Conservation (phyloP, 2,329 filamentous ascomycete species). For the Cryphonectria naterciae region DNA sequence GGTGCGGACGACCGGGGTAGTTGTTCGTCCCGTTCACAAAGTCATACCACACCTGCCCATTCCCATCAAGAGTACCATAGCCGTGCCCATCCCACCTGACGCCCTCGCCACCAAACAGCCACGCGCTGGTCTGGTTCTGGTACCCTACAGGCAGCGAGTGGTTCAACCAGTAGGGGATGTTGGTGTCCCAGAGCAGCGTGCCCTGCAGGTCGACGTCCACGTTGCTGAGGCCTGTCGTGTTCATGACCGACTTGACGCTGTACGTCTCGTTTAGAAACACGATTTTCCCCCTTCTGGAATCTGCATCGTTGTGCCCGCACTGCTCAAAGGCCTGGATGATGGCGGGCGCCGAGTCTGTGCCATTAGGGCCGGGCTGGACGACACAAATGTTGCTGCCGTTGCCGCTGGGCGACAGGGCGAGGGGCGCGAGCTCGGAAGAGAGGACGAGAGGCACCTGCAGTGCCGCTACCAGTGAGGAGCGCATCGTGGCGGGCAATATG, state of each 20-base stretch:
- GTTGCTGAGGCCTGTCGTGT: slow-evolving; percentile 35
- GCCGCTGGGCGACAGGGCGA: neutral
- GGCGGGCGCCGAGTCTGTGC: slow-evolving; percentile 25
- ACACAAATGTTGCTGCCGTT: slow-evolving; percentile 12
- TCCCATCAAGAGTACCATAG: slow-evolving; percentile 40
- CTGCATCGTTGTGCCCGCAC: slow-evolving; percentile 35
- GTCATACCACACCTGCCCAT: slow-evolving; percentile 39
- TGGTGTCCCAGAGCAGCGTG: slow-evolving; percentile 31
- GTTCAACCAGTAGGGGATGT: slow-evolving; percentile 43
- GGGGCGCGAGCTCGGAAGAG: slow-evolving; percentile 11
- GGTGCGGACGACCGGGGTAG: slow-evolving; percentile 38
- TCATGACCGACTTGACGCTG: slow-evolving; percentile 32
- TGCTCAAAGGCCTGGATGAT: slow-evolving; percentile 35
- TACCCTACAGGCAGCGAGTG: slow-evolving; percentile 45
- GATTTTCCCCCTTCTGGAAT: slow-evolving; percentile 31
- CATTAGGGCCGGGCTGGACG: slow-evolving; percentile 23
- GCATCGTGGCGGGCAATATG: slow-evolving; percentile 12
- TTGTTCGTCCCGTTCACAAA: slow-evolving; percentile 36
- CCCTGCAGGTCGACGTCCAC: slow-evolving; percentile 37
- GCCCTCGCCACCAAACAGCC: slow-evolving; percentile 46
- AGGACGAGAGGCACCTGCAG: slow-evolving; percentile 26
- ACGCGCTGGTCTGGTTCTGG: slow-evolving; percentile 48
- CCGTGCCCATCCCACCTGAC: slow-evolving; percentile 46
- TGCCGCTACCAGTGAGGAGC: slow-evolving; percentile 20
- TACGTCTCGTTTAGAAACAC: slow-evolving; percentile 36